Evolutionary conservation across 306 rosid genomes (phyloP).

Genomic region (Quercus glauca): DNA sequence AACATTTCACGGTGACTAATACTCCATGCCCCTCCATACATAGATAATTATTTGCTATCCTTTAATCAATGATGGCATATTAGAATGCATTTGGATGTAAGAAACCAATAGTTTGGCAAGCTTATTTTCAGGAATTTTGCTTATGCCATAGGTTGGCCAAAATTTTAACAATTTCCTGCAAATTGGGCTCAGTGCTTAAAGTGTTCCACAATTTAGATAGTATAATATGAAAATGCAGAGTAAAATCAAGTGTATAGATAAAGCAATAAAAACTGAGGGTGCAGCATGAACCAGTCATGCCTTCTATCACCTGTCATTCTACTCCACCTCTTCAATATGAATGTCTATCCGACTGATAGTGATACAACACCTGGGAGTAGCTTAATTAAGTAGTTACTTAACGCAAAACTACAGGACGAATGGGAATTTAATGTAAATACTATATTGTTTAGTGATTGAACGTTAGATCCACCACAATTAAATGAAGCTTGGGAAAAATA

Average conservation of each 20-base stretch:
- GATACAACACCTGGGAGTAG: neutral
- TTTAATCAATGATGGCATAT: neutral
- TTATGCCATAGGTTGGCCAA: neutral
- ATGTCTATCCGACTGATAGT: neutral
- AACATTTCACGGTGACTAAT: neutral
- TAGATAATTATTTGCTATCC: neutral
- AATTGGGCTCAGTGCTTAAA: neutral
- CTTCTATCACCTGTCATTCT: neutral
- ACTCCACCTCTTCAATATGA: neutral
- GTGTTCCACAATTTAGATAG: neutral
- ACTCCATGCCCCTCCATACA: neutral
- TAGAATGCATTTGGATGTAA: neutral
- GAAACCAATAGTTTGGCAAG: neutral
- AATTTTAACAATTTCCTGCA: neutral
- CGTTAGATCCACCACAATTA: neutral
- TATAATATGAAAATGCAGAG: neutral
- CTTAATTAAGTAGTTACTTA: neutral
- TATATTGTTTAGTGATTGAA: neutral
- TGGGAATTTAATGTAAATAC: neutral
- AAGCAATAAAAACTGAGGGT: neutral
- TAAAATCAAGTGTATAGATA: neutral
- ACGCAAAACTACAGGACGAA: neutral
- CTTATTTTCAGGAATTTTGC: neutral
- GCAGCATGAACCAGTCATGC: neutral
- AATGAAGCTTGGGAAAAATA: neutral